phyloP scores from a whole-genome alignment of 441 rosid species.

The Gossypium schwendimanii region DNA sequence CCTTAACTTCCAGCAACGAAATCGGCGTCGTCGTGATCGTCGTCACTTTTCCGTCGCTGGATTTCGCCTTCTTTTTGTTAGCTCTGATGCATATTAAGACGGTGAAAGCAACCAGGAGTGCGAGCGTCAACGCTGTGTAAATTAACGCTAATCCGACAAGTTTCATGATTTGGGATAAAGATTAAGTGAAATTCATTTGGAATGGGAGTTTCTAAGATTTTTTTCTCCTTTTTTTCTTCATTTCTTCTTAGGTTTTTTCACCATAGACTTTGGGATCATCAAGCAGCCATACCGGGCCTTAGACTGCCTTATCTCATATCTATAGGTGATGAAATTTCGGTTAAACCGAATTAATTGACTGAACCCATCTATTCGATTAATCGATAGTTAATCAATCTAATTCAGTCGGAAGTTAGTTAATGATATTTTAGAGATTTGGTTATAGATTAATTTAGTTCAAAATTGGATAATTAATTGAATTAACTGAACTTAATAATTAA shows the following conservation, averaged over 20 bases:
- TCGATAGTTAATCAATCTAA: too few species aligned
- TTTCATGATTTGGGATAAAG: neutral
- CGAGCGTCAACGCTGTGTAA: neutral
- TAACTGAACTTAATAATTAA: too few species aligned
- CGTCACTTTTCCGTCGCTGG: constrained; percentile 26
- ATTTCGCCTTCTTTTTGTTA: constrained; percentile 5
- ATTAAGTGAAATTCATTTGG: neutral
- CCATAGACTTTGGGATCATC: neutral
- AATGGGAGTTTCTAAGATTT: neutral
- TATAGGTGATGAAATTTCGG: too few species aligned
- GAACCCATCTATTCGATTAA: too few species aligned
- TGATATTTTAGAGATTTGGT: too few species aligned
- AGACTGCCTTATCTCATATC: neutral
- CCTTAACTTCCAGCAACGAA: constrained; percentile 28
- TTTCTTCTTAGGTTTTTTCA: neutral
- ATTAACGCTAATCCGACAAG: neutral
- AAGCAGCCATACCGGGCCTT: neutral
- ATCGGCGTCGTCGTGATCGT: constrained; percentile 23
- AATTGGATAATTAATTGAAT: too few species aligned
- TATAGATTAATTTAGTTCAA: too few species aligned
- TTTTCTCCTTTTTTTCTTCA: neutral
- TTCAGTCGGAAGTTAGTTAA: too few species aligned
- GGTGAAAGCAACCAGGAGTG: constrained; percentile 19
- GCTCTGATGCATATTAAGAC: constrained; percentile 1
- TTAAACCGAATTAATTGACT: too few species aligned